phyloP scores from a whole-genome alignment of 2,329 filamentous ascomycete genomes.

The Neospermospora avenae region DNA sequence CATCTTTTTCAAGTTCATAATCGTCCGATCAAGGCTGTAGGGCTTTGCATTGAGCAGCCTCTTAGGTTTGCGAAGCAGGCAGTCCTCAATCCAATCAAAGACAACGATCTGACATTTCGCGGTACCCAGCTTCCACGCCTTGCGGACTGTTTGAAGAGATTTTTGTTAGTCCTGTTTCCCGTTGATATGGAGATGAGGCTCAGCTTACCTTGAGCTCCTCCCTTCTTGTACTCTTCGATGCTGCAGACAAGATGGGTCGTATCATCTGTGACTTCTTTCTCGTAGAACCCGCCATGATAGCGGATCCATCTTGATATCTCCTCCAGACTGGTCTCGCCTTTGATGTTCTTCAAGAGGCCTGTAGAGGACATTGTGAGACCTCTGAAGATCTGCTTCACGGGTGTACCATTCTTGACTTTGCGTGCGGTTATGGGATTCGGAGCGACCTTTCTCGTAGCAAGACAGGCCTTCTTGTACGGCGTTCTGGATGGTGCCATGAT shows the following conservation, averaged over 20 bases:
- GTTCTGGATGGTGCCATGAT: not conserved
- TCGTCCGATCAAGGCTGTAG: slow-evolving; percentile 26
- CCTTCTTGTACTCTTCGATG: slow-evolving; percentile 53
- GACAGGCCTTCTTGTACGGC: not conserved
- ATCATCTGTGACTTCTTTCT: slow-evolving; percentile 45
- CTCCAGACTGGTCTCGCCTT: slow-evolving; percentile 42
- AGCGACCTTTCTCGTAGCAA: not conserved
- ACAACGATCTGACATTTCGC: slow-evolving; percentile 42
- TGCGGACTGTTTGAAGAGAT: slow-evolving; percentile 36
- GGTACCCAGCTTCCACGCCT: slow-evolving; percentile 37
- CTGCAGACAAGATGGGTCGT: slow-evolving; percentile 74
- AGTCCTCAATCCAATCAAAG: slow-evolving; percentile 46
- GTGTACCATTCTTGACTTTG: slow-evolving; percentile 35
- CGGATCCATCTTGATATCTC: slow-evolving; percentile 66
- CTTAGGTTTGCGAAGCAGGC: slow-evolving; percentile 34
- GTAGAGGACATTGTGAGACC: slow-evolving; percentile 53
- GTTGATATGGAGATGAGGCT: not conserved
- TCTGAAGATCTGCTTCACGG: slow-evolving; percentile 44
- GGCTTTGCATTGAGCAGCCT: slow-evolving; percentile 4
- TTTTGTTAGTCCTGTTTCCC: not conserved
- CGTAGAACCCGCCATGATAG: slow-evolving; percentile 57
- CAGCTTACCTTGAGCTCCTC: slow-evolving; percentile 23
- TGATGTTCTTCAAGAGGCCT: slow-evolving; percentile 48
- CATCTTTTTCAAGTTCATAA: slow-evolving; percentile 30
- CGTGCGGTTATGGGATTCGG: slow-evolving; percentile 11